phyloP scores from a whole-genome alignment of 345 rosid species.

The Syzygium aromaticum region DNA sequence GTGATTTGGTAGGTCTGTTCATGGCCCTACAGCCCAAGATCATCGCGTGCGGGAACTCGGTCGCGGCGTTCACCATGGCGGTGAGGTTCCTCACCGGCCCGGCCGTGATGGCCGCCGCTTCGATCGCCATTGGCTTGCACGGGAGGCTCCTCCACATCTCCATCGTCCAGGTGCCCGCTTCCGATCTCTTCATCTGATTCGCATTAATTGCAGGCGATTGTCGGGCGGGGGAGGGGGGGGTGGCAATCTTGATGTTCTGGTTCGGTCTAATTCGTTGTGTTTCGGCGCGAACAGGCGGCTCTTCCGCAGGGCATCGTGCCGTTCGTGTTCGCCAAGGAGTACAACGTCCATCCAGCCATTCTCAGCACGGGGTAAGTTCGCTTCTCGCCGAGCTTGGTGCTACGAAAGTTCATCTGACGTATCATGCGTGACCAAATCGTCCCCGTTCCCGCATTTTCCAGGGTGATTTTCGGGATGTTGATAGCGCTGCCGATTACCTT shows the following conservation, averaged over 20 bases:
- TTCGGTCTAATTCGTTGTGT: neutral
- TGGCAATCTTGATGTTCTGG: neutral
- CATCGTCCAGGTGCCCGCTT: slow-evolving; percentile 45
- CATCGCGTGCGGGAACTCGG: slow-evolving; percentile 90
- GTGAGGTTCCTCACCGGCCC: slow-evolving; percentile 95
- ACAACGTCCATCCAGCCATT: slow-evolving; percentile 10
- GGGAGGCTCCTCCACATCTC: slow-evolving; percentile 84
- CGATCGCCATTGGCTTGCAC: slow-evolving; percentile 68
- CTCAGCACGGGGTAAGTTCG: slow-evolving; percentile 11
- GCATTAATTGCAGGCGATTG: neutral
- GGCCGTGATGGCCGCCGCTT: slow-evolving; percentile 91
- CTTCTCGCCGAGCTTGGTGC: neutral
- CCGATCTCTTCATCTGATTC: neutral
- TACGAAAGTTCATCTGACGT: neutral
- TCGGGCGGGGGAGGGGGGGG: too few species aligned
- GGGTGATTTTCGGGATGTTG: slow-evolving; percentile 96
- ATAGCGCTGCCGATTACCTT: slow-evolving; percentile 89
- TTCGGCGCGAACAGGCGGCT: neutral
- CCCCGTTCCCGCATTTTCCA: slow-evolving; percentile 5
- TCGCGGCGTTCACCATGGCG: slow-evolving; percentile 81
- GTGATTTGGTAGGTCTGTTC: slow-evolving; percentile 54
- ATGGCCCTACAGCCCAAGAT: slow-evolving; percentile 98
- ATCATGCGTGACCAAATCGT: neutral
- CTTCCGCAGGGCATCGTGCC: slow-evolving; percentile 15
- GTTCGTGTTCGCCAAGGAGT: slow-evolving; percentile 12